phyloP scores from a whole-genome alignment of 257 asterid species.

The Fraxinus cuspidata region DNA sequence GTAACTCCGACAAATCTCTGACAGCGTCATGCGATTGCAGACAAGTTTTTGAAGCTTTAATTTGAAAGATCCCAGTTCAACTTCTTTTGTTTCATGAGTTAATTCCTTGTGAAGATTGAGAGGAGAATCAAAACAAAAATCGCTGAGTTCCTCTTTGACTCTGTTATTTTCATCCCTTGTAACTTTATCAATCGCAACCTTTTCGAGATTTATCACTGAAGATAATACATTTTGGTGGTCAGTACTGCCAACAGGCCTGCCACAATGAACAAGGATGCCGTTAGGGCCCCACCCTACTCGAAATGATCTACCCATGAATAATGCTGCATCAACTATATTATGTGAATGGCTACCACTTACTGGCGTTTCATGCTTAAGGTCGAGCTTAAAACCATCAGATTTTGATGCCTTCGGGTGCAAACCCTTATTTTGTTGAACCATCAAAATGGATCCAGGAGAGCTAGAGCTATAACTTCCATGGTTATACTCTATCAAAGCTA shows the following conservation, averaged over 20 bases:
- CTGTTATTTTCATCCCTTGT: constrained; percentile 66
- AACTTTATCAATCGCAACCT: constrained; percentile 80
- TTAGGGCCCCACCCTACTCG: constrained; percentile 99
- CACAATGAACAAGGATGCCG: constrained; percentile 93
- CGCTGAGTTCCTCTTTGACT: constrained; percentile 64
- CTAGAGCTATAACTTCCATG: constrained; percentile 66
- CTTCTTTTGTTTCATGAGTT: constrained; percentile 55
- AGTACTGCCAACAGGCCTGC: constrained; percentile 72
- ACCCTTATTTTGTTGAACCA: constrained; percentile 77
- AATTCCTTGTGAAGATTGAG: constrained; percentile 83
- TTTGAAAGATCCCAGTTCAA: constrained; percentile 58
- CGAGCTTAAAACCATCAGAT: constrained; percentile 77
- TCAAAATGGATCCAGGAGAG: constrained; percentile 70
- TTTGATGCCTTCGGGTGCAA: constrained; percentile 50
- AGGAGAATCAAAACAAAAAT: constrained; percentile 72
- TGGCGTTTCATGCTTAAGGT: constrained; percentile 64
- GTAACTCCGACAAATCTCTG: constrained; percentile 82
- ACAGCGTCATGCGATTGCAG: constrained; percentile 61
- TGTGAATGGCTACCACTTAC: constrained; percentile 59
- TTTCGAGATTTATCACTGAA: constrained; percentile 77
- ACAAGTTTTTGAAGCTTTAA: constrained; percentile 75
- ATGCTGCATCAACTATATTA: constrained; percentile 87
- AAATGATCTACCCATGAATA: constrained; percentile 97
- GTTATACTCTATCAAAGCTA: constrained; percentile 77
- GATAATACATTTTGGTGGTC: constrained; percentile 52